A percentile compares a stretch with the other conserved stretches of the same genome.
phyloP scores from a whole-genome alignment of 2,329 filamentous ascomycete species.

The Nectriaceae sp. region DNA sequence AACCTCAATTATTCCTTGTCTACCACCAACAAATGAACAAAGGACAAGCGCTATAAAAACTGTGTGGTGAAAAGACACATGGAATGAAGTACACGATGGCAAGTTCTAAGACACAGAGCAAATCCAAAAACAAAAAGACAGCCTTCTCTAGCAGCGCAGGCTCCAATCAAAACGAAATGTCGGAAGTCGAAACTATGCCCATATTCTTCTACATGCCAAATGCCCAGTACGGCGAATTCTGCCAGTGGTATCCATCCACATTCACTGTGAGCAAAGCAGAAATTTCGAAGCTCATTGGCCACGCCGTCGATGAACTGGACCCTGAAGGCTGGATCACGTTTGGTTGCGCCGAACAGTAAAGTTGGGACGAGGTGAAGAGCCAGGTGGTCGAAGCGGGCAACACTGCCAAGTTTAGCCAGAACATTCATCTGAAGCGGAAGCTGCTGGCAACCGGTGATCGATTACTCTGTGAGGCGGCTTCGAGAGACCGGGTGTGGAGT shows the following conservation, averaged over 20 bases:
- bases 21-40: too few relatives aligned
- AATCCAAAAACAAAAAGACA: too few relatives aligned
- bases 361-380: too few relatives aligned
- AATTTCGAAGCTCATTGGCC: constrained; percentile 31
- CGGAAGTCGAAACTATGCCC: constrained; percentile 10
- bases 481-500: constrained; percentile 35
- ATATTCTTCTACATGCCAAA: constrained; percentile 36
- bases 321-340: constrained; percentile 28
- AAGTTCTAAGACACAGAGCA: too few relatives aligned
- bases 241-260: constrained; percentile 35
- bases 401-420: constrained; percentile 36
- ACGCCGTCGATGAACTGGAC: constrained; percentile 16
- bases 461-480: constrained; percentile 33
- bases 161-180: too few relatives aligned
- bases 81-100: too few relatives aligned
- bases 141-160: too few relatives aligned
- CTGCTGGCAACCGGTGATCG: constrained; percentile 34
- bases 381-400: constrained; percentile 33
- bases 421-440: constrained; percentile 26
- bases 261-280: constrained; percentile 31
- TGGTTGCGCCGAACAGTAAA: constrained; percentile 40
- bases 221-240: constrained; percentile 34
- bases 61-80: too few relatives aligned
- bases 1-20: too few relatives aligned
- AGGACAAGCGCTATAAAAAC: too few relatives aligned